Evolutionary conservation across 2,329 filamentous ascomycete genomes (phyloP), one percentile per base, ranked within the genome.

Genomic region (Fusarium brevicatenulatum): DNA sequence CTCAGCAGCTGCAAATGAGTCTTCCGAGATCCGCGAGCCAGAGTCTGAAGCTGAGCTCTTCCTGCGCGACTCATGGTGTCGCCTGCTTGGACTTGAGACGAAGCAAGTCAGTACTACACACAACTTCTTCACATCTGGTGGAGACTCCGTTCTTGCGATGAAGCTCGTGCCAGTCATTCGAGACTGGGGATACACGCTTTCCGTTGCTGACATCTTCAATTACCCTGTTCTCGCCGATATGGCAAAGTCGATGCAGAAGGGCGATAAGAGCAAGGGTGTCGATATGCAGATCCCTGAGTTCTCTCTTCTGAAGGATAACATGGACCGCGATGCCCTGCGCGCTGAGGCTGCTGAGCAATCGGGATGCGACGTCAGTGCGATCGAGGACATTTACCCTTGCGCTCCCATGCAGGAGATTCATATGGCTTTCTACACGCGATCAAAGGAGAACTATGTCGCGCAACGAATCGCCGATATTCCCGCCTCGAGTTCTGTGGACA

Each of bases 311-410:
- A 72, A 75, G 16, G 46, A 76, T 1, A 68, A 68, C 2, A 77
- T 85, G 21, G 69, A 76, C 6, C 60, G 76, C 4, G 68, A 76
- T 10, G 83, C 82, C 71, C 67, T 80, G 0, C 70, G 78, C 30
- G 70, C 78, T 3, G 76, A 79, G 21, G 83, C 84, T 4, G 78
- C 80, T 16, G 55, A 67, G 6, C 83, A 85, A 8, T 75, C 75
- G 6, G 62, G 70, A 7, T 68, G 71, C 1, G 81, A 78, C 65
- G 56, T 75, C 8, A 55, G 71, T 1, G 62, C 74, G 11, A 79
- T 88, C 10, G 83, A 87, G 63, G 87, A 89, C 55, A 79, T 87
- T 1, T 89, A 87, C 55, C 87, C 87, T 4, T 88, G 86, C 74
- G 86, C 86, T 0, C 83, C 86, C 1, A 80, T 88, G 21, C 87